Evolutionary conservation across 2,329 filamentous ascomycete species (phyloP).

Genomic region (Aureobasidium vineae): DNA sequence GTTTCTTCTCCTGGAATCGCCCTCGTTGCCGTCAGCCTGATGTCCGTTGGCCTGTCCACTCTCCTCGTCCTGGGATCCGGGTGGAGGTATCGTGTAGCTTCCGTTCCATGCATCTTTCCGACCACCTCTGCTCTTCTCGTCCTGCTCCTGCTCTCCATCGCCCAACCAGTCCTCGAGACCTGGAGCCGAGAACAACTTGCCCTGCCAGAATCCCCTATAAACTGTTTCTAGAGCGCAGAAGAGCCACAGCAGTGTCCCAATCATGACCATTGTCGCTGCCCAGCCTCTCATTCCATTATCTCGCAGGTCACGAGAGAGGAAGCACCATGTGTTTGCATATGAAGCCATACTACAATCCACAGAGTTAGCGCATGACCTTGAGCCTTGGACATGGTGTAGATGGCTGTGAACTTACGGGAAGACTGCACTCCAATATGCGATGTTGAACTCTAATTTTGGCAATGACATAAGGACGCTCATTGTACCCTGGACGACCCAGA

Average conservation of each 20-base stretch:
- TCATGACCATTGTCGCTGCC: constrained; percentile 31
- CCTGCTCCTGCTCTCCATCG: constrained; percentile 25
- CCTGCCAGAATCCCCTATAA: constrained; percentile 31
- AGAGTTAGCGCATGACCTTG: background rate
- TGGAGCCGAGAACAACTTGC: constrained; percentile 32
- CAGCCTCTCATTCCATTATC: constrained; percentile 33
- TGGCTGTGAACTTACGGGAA: constrained; percentile 28
- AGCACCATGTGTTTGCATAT: constrained; percentile 31
- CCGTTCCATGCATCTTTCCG: constrained; percentile 12
- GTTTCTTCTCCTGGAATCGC: constrained; percentile 12
- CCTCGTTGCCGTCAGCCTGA: background rate
- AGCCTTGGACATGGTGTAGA: background rate
- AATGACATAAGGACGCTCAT: constrained; percentile 25
- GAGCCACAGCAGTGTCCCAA: constrained; percentile 31
- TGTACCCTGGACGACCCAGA: constrained; percentile 33
- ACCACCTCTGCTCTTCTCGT: constrained; percentile 27
- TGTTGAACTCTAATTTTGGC: constrained; percentile 31
- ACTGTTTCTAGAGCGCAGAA: constrained; percentile 32
- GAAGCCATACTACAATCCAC: constrained; percentile 24
- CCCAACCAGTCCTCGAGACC: constrained; percentile 31
- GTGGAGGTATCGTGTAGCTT: constrained; percentile 2
- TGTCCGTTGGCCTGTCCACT: constrained; percentile 19
- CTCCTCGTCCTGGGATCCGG: constrained; percentile 18
- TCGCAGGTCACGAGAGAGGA: constrained; percentile 31
- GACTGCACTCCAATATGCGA: constrained; percentile 33